Evolutionary conservation across 768 basidiomycete genomes (phyloP).

Genomic region (Amanita molliuscula): DNA sequence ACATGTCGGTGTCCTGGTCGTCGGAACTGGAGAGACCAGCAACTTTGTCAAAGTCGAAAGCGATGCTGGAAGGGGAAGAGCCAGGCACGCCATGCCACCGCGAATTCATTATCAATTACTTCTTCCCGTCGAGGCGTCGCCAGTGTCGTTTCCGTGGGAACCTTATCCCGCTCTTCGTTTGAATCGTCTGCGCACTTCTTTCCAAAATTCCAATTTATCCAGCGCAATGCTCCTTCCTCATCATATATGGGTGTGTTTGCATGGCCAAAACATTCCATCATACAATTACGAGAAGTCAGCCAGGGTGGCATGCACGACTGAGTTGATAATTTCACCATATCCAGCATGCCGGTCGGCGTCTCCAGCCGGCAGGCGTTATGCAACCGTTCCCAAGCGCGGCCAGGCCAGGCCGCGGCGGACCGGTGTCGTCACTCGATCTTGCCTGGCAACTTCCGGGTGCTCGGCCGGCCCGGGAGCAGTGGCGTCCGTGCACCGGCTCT

Average conservation of each 20-base stretch:
- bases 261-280: not conserved
- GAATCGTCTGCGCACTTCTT: not conserved
- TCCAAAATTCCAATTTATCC: not conserved
- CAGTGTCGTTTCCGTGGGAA: conserved; percentile 1
- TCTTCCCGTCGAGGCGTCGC: not conserved
- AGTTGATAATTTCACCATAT: not conserved
- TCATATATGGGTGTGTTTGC: not conserved
- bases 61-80: conserved; percentile 3
- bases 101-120: conserved; percentile 6
- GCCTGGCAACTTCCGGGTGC: not conserved
- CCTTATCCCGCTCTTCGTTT: not conserved
- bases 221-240: not conserved
- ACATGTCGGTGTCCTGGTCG: conserved; percentile 14
- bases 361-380: too few species aligned
- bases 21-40: conserved; percentile 6
- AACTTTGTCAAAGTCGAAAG: conserved; percentile 8
- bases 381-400: too few species aligned
- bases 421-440: not conserved
- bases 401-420: too few species aligned
- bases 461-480: not conserved
- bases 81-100: conserved; percentile 2
- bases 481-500: conserved; percentile 8
- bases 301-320: not conserved
- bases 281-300: not conserved
- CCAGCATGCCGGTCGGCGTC: too few species aligned